phyloP scores from a whole-genome alignment of 73 alveolate species.

The Durusdinium trenchii region DNA sequence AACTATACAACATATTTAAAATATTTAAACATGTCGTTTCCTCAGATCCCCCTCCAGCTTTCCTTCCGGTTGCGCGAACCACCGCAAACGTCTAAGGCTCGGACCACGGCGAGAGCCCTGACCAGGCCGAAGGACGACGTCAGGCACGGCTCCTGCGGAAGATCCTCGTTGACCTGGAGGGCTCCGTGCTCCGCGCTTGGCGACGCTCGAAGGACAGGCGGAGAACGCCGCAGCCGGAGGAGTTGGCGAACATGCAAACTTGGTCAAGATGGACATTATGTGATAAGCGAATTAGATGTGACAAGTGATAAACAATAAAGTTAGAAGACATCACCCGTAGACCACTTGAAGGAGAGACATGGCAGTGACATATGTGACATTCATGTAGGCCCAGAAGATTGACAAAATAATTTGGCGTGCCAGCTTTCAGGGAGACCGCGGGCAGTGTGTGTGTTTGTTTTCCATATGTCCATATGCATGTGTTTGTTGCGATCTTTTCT shows the following conservation, averaged over 20 bases:
- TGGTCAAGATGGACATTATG: not conserved
- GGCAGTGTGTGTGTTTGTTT: too few relatives aligned
- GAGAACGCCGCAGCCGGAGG: not conserved
- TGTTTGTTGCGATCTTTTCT: too few relatives aligned
- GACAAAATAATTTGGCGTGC: too few relatives aligned
- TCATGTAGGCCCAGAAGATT: too few relatives aligned
- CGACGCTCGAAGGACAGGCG: not conserved
- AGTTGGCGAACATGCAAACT: not conserved
- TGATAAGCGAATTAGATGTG: not conserved
- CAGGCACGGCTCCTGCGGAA: constrained; percentile 2
- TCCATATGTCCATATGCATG: too few relatives aligned
- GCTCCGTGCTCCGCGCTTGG: not conserved
- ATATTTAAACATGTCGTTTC: too few relatives aligned
- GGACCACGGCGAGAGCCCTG: not conserved
- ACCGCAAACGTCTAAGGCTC: too few relatives aligned
- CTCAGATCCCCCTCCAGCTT: too few relatives aligned
- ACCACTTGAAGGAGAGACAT: not conserved
- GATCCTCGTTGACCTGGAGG: not conserved
- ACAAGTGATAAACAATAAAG: not conserved
- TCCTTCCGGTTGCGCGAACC: too few relatives aligned
- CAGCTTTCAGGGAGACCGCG: too few relatives aligned
- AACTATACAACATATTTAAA: too few relatives aligned
- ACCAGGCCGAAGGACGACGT: constrained; percentile 11
- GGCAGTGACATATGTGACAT: not conserved
- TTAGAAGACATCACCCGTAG: not conserved